phyloP scores from a whole-genome alignment of 352 stramenopile genomes.

The Phytophthora constricta region DNA sequence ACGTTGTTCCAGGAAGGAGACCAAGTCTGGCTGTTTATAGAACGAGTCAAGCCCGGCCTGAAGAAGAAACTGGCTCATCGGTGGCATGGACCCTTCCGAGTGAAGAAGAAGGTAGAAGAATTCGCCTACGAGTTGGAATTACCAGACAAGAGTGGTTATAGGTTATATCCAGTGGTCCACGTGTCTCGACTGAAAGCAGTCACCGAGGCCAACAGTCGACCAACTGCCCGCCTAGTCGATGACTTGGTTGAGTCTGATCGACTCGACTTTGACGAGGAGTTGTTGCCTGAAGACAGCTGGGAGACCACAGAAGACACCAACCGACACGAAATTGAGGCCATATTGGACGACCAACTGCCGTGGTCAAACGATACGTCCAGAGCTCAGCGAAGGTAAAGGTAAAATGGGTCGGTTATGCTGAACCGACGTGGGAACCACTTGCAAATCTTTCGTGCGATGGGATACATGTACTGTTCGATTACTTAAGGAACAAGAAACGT shows the following conservation, averaged over 20 bases:
- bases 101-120: conserved; percentile 6
- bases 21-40: conserved; percentile 4
- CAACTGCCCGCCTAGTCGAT: background rate
- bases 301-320: background rate
- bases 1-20: background rate
- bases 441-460: conserved; percentile 2
- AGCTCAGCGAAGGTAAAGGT: background rate
- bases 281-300: conserved; percentile 1
- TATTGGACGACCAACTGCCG: background rate
- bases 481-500: background rate
- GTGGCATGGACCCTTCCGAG: conserved; percentile 2
- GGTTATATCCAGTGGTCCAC: conserved; percentile 12
- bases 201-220: background rate
- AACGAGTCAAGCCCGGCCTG: background rate
- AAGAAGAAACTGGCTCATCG: conserved; percentile 6
- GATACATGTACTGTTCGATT: background rate
- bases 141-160: background rate
- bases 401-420: conserved; percentile 8
- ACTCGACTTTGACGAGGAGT: background rate
- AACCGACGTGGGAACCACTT: background rate
- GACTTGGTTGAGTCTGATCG: background rate
- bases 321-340: background rate
- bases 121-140: conserved; percentile 13
- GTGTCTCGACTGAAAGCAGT: conserved; percentile 12
- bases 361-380: background rate